These are phyloP conservation scores for Eleusine indica DNA, from an alignment of 176 grass and related monocot species.

Conservation along the genomic window DNA sequence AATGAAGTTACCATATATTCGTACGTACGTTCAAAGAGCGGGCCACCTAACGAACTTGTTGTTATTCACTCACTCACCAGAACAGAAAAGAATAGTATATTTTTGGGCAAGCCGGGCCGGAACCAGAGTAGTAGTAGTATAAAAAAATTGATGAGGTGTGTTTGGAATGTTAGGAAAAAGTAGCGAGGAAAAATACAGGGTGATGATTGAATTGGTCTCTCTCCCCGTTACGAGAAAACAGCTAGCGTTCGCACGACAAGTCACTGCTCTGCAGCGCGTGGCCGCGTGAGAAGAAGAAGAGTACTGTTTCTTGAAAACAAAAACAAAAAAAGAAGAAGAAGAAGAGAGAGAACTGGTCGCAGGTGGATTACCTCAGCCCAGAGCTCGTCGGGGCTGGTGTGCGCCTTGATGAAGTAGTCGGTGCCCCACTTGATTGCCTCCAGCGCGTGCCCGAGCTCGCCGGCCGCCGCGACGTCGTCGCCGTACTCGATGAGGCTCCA, in stretches of 20 bases:
- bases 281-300: too few species aligned
- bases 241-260: conserved; percentile 40
- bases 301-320: too few species aligned
- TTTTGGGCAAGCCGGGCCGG: background rate
- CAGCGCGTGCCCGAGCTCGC: conserved; percentile 64
- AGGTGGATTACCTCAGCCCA: conserved; percentile 75
- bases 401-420: conserved; percentile 92
- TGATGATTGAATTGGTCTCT: conserved; percentile 39
- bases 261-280: background rate
- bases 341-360: conserved; percentile 29
- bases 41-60: conserved; percentile 16
- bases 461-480: conserved; percentile 55
- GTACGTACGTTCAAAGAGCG: conserved; percentile 30
- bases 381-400: conserved; percentile 68
- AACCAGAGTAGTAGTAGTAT: background rate
- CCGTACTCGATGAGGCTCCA: conserved; percentile 83
- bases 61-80: conserved; percentile 10
- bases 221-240: conserved; percentile 1
- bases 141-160: background rate
- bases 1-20: background rate
- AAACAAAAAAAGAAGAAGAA: too few species aligned
- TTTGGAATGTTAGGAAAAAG: conserved; percentile 20
- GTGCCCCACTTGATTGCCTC: conserved; percentile 91
- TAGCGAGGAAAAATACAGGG: conserved; percentile 1
- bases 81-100: background rate